Evolutionary conservation across 805 yeast species (phyloP).

Genomic region (Naumovozyma baii): DNA sequence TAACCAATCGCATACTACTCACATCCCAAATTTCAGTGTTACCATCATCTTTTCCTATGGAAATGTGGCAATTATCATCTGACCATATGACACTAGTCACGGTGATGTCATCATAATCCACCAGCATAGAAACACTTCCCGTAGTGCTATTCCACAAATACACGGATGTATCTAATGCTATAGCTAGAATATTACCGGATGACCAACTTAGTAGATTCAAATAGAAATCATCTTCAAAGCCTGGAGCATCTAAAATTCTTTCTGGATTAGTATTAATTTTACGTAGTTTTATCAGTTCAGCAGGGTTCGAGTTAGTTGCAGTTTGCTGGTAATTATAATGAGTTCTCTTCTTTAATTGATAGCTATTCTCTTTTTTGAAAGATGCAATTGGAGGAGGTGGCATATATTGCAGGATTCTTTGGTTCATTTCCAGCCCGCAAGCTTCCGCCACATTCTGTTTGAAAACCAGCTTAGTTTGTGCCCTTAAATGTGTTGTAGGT

Average conservation of each 20-base stretch:
- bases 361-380: constrained; percentile 18
- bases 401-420: constrained; percentile 75
- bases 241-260: constrained; percentile 92
- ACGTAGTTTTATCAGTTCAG: constrained; percentile 59
- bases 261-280: constrained; percentile 83
- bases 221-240: constrained; percentile 85
- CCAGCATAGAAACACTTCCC: constrained; percentile 63
- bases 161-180: constrained; percentile 74
- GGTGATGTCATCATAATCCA: constrained; percentile 40
- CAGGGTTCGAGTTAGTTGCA: constrained; percentile 5
- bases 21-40: constrained; percentile 89
- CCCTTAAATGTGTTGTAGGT: constrained; percentile 36
- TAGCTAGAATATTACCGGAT: constrained; percentile 65
- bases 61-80: constrained; percentile 75
- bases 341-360: constrained; percentile 24
- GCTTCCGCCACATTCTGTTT: constrained; percentile 86
- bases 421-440: constrained; percentile 77
- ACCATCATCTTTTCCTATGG: constrained; percentile 80
- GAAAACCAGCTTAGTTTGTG: constrained; percentile 40
- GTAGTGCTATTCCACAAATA: constrained; percentile 88
- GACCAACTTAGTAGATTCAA: constrained; percentile 86
- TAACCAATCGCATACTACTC: constrained; percentile 58
- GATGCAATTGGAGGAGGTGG: constrained; percentile 65
- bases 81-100: constrained; percentile 71
- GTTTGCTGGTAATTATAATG: constrained; percentile 23